Base-by-base conservation (phyloP, 352 stramenopile genomes). In the Pilasporangium apinafurcum region DNA sequence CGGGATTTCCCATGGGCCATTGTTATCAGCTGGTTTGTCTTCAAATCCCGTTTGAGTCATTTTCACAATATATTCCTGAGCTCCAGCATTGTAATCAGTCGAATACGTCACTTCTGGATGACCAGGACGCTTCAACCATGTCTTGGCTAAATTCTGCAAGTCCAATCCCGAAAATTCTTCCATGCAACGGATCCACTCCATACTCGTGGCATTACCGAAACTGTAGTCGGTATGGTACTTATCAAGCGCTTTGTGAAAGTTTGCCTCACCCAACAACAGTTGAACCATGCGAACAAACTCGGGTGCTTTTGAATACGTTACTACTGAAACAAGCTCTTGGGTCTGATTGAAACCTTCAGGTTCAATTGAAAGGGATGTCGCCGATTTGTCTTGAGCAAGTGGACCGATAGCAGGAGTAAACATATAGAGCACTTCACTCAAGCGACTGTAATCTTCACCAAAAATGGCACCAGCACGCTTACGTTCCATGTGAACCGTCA, bases 281-380 rank as follows among this genome's bases (percentile, higher is more conserved):
- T 89, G 51, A 18, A 85, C 69, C 76, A 89, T 89, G 35, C 76
- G 73, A 47, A 89, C 76, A 46, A 89, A 81, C 41, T 89, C 76
- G 7, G 76, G 76, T 13, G 76, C 72, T 60, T 89, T 89, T 33
- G 70, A 83, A 62, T 89, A 89, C 0, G 76, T 89, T 20, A 89
- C 74, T 26, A 69, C 76, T 24, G 73, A 86, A 16, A 89, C 57
- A n/a, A 89, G 65, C 30, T 89, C 76, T 41, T 89, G 76, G 5
- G 76, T 35, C 30, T 35, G 30, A 5, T 35, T 35, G 30, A 13
- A 35, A 53, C 59, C 76, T 45, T 84, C 66, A 0, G 76, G 76
- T 43, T 88, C 76, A 8, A 88, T 59, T 36, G 71, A 82, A 18
- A 88, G 53, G 38, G 69, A 86, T 13, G 76, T 84, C 10, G 76